phyloP scores from a whole-genome alignment of 768 basidiomycete species.

The Fibroporia radiculosa region DNA sequence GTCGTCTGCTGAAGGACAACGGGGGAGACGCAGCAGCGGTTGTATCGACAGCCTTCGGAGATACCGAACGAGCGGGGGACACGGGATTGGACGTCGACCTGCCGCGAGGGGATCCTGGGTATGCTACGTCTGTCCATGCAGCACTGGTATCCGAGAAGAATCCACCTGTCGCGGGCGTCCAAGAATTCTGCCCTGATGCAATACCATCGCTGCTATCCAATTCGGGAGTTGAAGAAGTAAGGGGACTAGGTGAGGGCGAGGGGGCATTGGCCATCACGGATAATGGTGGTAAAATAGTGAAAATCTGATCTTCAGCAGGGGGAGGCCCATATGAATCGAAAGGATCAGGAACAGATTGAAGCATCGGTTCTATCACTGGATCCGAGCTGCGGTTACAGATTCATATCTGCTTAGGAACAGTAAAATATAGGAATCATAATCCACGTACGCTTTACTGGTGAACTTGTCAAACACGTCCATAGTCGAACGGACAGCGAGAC shows the following conservation, averaged over 20 bases:
- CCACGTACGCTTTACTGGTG: conserved; percentile 74
- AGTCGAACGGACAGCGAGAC: conserved; percentile 78
- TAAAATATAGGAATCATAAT: neutral
- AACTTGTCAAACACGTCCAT: conserved; percentile 90
- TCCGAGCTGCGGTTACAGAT: conserved; percentile 50
- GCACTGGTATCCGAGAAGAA: conserved; percentile 35
- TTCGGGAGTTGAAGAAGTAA: conserved; percentile 34
- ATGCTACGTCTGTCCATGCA: conserved; percentile 22
- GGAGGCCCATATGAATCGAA: conserved; percentile 89
- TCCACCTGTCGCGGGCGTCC: conserved; percentile 41
- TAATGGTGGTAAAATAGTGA: conserved; percentile 84
- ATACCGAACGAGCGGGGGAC: conserved; percentile 34
- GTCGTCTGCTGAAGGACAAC: conserved; percentile 32
- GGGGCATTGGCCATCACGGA: conserved; percentile 60
- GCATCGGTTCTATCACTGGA: conserved; percentile 84
- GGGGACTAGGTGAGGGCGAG: conserved; percentile 57
- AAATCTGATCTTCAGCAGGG: conserved; percentile 84
- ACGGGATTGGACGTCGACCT: conserved; percentile 13
- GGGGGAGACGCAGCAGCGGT: conserved; percentile 3
- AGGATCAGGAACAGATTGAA: conserved; percentile 85
- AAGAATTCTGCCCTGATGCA: conserved; percentile 24
- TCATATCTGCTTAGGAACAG: neutral
- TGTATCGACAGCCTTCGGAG: conserved; percentile 32
- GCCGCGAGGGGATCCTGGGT: conserved; percentile 12
- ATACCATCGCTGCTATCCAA: conserved; percentile 24